Evolutionary conservation across 2,329 filamentous ascomycete genomes (phyloP), one percentile per base, ranked within the genome.

Genomic region (Trichoderma afroharzianum): DNA sequence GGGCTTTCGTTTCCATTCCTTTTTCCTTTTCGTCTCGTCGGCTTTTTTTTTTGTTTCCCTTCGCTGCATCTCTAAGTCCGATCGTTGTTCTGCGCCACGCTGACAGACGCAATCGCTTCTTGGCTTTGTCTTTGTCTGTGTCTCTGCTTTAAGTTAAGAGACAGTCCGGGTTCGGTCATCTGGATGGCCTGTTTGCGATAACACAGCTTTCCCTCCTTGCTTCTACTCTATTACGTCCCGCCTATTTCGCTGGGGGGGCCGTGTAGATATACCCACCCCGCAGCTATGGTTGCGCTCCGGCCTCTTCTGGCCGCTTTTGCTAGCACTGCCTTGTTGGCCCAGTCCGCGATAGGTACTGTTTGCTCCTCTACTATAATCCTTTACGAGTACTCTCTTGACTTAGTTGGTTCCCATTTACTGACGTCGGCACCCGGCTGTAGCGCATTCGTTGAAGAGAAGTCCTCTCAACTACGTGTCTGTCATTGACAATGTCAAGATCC

Each of bases 391-490:
- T 30, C 30, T 8, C 63, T n/a, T 50, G 53, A n/a, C 47, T 73
- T 9, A 14, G 1, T 6, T 33, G 32, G 63, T 68, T 14, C 26
- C 76, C 76, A 53, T 76, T 76, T 76, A 77, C 76, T 79, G 75
- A 73, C 71, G 70, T 47, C 8, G 36, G 26, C 30, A 18, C 53
- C 58, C 61, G 72, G 58, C 74, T 80, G 24, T 66, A 89, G 92
- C 90, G 74, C 88, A 92, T 80, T 97, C 94, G 0, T 85, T 88
- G 63, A 87, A 90, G 74, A 88, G 95, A 76, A 93, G 93, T 77
- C 93, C 94, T 36, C 86, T 99, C 73, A 89, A 87, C 75, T 90
- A 92, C 78, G 84, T 98, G 63, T 90, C 91, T 14, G 85, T 90
- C 61, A 83, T 98, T 74, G 90, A 95, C 73, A 88, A 94, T 78